Percentiles rank a stretch among this genome's conserved stretches.
These are phyloP conservation scores for Cunninghamia lanceolata DNA, from an alignment of 75 land plant species.

Conservation along the genomic window DNA sequence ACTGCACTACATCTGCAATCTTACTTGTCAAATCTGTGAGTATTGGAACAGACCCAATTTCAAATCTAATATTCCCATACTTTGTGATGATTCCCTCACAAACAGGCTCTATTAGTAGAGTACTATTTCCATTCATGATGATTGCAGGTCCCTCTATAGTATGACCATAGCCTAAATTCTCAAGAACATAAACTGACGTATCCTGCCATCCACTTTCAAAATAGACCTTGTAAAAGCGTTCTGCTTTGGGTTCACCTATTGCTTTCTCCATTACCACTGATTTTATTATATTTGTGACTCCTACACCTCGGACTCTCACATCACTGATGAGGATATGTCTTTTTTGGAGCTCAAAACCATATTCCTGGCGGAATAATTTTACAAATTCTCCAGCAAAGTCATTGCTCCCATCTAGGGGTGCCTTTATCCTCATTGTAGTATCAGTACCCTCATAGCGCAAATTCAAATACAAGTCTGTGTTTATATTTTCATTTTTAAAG, in stretches of 20 bases:
- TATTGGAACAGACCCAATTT: constrained; percentile 35
- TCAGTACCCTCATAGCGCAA: constrained; percentile 97
- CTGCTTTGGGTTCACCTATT: constrained; percentile 43
- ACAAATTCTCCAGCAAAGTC: constrained; percentile 76
- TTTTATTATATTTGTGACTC: constrained; percentile 80
- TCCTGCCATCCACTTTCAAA: constrained; percentile 92
- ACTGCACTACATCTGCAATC: constrained; percentile 86
- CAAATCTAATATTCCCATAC: constrained; percentile 93
- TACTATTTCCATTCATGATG: constrained; percentile 98
- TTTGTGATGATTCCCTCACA: constrained; percentile 80
- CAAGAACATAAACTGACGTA: constrained; percentile 72
- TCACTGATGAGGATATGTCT: constrained; percentile 84
- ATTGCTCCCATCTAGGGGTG: constrained; percentile 28
- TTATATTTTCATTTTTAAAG: constrained; percentile 60
- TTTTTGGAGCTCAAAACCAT: constrained; percentile 88
- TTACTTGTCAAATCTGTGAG: constrained; percentile 35
- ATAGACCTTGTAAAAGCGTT: constrained; percentile 61
- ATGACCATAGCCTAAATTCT: constrained; percentile 80
- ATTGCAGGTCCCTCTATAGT: constrained; percentile 75
- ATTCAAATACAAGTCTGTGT: constrained; percentile 72
- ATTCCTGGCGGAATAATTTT: constrained; percentile 78
- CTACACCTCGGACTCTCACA: constrained; percentile 87
- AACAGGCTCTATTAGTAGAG: constrained; percentile 87
- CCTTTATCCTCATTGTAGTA: constrained; percentile 83
- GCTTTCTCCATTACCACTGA: constrained; percentile 40